Percentiles rank a stretch among this genome's conserved stretches.
phyloP scores from a whole-genome alignment of 805 yeast species.

The Metschnikowia peoriensis region DNA sequence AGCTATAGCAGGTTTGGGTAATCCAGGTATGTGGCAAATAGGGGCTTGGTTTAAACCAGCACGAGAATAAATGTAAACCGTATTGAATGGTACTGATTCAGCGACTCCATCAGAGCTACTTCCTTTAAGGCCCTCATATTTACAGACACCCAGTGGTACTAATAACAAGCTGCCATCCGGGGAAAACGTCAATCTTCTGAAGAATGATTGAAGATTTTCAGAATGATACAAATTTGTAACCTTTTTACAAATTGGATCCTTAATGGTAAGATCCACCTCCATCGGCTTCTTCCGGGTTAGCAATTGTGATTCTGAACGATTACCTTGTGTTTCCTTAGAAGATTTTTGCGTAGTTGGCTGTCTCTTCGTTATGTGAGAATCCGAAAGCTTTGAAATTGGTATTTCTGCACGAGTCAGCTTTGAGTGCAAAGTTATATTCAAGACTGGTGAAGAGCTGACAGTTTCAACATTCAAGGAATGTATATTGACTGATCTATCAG shows the following conservation, averaged over 20 bases:
- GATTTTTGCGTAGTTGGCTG: not conserved
- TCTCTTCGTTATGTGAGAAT: not conserved
- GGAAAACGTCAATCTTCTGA: slow-evolving; percentile 79
- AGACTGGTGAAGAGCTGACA: slow-evolving; percentile 12
- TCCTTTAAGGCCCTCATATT: slow-evolving; percentile 14
- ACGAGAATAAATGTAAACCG: slow-evolving; percentile 79
- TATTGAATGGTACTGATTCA: slow-evolving; percentile 41
- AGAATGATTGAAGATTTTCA: slow-evolving; percentile 87
- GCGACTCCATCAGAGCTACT: slow-evolving; percentile 5
- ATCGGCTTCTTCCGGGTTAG: not conserved
- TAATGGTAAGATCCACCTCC: slow-evolving; percentile 6
- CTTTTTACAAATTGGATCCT: not conserved
- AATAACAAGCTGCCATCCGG: slow-evolving; percentile 85
- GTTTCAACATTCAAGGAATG: slow-evolving; percentile 1
- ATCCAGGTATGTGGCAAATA: slow-evolving; percentile 72
- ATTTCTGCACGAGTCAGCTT: slow-evolving; percentile 59
- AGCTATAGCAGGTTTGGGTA: slow-evolving; percentile 81
- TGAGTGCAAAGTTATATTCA: slow-evolving; percentile 34
- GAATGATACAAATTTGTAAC: slow-evolving; percentile 60
- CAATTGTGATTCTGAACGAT: not conserved
- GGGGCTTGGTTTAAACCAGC: slow-evolving; percentile 68
- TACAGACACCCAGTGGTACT: slow-evolving; percentile 69
- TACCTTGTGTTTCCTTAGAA: not conserved
- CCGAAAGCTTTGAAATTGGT: slow-evolving; percentile 27
- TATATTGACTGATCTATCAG: slow-evolving; percentile 81